phyloP scores from a whole-genome alignment of 495 filamentous ascomycete genomes.

The Talaromyces stipitatus region DNA sequence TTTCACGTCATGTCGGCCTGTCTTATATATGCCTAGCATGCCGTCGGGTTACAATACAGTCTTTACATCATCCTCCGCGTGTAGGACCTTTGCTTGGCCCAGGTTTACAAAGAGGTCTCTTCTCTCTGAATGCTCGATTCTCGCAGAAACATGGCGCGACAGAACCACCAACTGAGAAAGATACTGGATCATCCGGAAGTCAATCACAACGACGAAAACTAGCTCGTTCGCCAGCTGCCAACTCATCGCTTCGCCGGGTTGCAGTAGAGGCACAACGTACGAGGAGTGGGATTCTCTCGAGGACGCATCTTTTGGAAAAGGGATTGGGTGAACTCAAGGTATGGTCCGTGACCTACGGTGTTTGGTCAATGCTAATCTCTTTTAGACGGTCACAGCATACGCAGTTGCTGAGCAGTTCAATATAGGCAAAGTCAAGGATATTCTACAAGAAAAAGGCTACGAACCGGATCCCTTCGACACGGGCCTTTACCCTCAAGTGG shows the following conservation, averaged over 20 bases:
- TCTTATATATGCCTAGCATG: slow-evolving; percentile 25
- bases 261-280: slow-evolving; percentile 55
- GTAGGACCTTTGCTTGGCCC: slow-evolving; percentile 19
- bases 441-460: slow-evolving; percentile 64
- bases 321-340: slow-evolving; percentile 39
- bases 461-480: slow-evolving; percentile 54
- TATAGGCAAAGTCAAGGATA: slow-evolving; percentile 61
- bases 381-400: slow-evolving; percentile 65
- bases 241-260: slow-evolving; percentile 49
- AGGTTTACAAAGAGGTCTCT: slow-evolving; percentile 38
- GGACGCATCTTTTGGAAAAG: slow-evolving; percentile 30
- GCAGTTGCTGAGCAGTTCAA: slow-evolving; percentile 84
- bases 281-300: slow-evolving; percentile 37
- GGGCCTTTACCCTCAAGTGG: slow-evolving; percentile 56
- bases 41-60: slow-evolving; percentile 18
- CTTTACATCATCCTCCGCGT: slow-evolving; percentile 33
- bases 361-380: slow-evolving; percentile 15
- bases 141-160: slow-evolving; percentile 22
- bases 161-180: slow-evolving; percentile 5
- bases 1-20: slow-evolving; percentile 27
- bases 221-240: slow-evolving; percentile 38
- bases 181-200: slow-evolving; percentile 14
- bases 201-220: slow-evolving; percentile 38
- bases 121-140: slow-evolving; percentile 40
- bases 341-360: background rate